Evolutionary conservation across 208 protist species (phyloP).

Genomic region (Acanthamoeba culbertsoni): DNA sequence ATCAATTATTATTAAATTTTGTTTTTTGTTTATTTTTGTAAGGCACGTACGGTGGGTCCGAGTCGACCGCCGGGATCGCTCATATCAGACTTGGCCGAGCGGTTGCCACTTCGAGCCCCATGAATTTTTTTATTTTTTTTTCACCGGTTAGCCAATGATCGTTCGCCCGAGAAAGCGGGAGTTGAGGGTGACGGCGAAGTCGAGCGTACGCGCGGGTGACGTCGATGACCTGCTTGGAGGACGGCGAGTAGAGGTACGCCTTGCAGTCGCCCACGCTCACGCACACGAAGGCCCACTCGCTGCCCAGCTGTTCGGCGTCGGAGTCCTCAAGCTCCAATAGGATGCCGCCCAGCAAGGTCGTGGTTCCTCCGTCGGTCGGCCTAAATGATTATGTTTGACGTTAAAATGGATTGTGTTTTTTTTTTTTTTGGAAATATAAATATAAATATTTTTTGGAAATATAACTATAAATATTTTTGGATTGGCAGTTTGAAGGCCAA

Average conservation of each 20-base stretch:
- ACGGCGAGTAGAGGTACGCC: constrained; percentile 61
- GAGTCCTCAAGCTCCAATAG: constrained; percentile 12
- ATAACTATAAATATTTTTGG: too few relatives aligned
- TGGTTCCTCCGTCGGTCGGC: constrained; percentile 30
- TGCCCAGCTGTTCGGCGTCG: constrained; percentile 28
- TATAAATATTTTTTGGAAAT: too few relatives aligned
- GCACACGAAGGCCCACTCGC: constrained; percentile 69
- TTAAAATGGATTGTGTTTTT: background rate
- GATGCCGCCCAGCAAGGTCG: constrained; percentile 46
- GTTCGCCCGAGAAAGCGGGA: background rate
- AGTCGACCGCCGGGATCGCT: constrained; percentile 74
- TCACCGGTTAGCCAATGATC: too few relatives aligned
- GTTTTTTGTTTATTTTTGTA: too few relatives aligned
- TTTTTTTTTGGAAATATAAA: too few relatives aligned
- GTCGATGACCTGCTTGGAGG: constrained; percentile 56
- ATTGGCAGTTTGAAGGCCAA: background rate
- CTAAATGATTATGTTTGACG: background rate
- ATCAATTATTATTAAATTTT: too few relatives aligned
- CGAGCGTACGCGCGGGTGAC: constrained; percentile 61
- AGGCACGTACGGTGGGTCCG: background rate
- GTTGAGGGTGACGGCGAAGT: background rate
- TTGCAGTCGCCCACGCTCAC: constrained; percentile 76
- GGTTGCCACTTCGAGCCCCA: constrained; percentile 43
- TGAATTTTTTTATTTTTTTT: too few relatives aligned
- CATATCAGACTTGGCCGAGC: constrained; percentile 48